A percentile compares a stretch with the other conserved stretches of the same genome.
Conservation (phyloP, 495 filamentous ascomycete genomes). For the Trichocladium antarcticum region DNA sequence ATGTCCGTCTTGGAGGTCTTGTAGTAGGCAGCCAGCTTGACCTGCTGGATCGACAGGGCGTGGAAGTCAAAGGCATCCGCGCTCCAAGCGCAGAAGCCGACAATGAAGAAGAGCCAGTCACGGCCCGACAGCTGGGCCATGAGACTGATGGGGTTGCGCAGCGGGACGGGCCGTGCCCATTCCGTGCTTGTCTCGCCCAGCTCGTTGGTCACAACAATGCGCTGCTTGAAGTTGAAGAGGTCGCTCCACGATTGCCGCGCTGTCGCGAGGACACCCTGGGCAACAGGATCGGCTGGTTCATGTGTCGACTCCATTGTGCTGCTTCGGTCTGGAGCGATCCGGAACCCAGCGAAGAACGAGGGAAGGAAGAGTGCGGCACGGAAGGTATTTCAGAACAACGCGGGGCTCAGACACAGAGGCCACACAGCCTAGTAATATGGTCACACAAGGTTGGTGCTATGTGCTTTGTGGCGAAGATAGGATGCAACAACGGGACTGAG, state of each 20-base stretch:
- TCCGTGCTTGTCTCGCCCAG: constrained; percentile 44
- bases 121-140: constrained; percentile 42
- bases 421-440: no score
- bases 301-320: constrained; percentile 21
- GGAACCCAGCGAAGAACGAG: neutral
- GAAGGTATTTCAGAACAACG: no score
- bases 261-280: constrained; percentile 47
- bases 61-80: constrained; percentile 72
- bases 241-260: constrained; percentile 50
- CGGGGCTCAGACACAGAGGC: no score
- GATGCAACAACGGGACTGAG: no score
- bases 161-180: constrained; percentile 48
- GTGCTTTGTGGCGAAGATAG: no score
- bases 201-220: constrained; percentile 50
- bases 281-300: constrained; percentile 47
- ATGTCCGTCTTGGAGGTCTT: constrained; percentile 53
- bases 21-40: constrained; percentile 58
- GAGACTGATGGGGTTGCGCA: constrained; percentile 52
- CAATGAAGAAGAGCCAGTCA: constrained; percentile 55
- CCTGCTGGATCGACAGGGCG: constrained; percentile 59
- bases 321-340: neutral
- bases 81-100: constrained; percentile 54
- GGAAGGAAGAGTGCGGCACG: no score
- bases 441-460: no score
- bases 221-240: constrained; percentile 57